A percentile compares a stretch with the other conserved stretches of the same genome.
Conservation (phyloP, 495 filamentous ascomycete genomes). For the Neurospora sp. region DNA sequence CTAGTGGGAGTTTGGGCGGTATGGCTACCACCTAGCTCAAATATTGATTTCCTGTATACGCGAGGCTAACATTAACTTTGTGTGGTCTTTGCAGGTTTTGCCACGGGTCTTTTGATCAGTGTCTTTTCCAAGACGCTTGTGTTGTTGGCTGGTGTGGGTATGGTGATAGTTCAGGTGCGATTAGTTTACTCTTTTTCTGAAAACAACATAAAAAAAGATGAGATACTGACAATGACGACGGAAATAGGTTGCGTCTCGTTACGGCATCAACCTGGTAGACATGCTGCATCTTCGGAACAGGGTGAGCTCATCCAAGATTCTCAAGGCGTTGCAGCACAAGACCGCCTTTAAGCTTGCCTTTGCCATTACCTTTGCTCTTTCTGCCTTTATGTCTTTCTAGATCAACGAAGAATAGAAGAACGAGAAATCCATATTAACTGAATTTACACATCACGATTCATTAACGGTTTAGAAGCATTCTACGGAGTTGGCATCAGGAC, state of each 20-base stretch:
- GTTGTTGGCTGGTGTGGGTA: slow-evolving; percentile 57
- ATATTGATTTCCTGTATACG: neutral
- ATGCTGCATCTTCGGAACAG: slow-evolving; percentile 27
- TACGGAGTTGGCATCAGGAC: neutral
- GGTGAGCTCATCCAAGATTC: slow-evolving; percentile 43
- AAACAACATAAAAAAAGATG: neutral
- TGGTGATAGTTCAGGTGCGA: slow-evolving; percentile 62
- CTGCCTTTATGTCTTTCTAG: slow-evolving; percentile 59
- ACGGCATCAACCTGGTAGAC: slow-evolving; percentile 56
- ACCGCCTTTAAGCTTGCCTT: slow-evolving; percentile 72
- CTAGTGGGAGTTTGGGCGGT: slow-evolving; percentile 58
- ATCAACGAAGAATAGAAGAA: neutral
- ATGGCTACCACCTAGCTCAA: slow-evolving; percentile 2
- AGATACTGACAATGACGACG: neutral
- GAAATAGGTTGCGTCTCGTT: slow-evolving; percentile 54
- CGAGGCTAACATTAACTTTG: neutral
- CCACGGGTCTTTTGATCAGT: slow-evolving; percentile 58
- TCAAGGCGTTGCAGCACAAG: slow-evolving; percentile 51
- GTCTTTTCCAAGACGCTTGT: slow-evolving; percentile 69
- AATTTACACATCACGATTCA: neutral
- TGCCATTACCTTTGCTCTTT: slow-evolving; percentile 64
- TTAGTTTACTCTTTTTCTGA: neutral
- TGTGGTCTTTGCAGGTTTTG: slow-evolving; percentile 38
- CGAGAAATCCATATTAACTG: neutral
- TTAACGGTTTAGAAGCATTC: neutral